These are phyloP conservation scores for Jamesozyma spencerorum DNA, from an alignment of 805 yeast genomes.

Conservation along the genomic window DNA sequence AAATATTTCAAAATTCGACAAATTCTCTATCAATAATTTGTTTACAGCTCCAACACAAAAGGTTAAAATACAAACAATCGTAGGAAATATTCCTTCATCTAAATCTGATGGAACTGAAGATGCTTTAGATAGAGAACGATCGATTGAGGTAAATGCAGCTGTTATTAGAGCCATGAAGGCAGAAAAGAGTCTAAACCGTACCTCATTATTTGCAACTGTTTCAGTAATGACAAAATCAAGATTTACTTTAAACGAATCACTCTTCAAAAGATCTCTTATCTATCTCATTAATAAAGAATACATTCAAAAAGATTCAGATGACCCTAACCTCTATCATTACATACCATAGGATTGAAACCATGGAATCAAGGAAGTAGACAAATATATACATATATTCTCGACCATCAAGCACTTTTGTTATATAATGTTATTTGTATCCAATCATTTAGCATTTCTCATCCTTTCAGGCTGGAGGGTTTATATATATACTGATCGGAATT, in stretches of 20 bases:
- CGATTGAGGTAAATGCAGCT: constrained; percentile 71
- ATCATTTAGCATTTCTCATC: too few species aligned
- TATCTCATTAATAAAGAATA: constrained; percentile 75
- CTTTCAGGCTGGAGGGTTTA: too few species aligned
- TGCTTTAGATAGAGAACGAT: constrained; percentile 53
- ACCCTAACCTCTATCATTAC: constrained; percentile 27
- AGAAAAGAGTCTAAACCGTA: constrained; percentile 50
- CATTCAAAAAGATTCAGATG: constrained; percentile 57
- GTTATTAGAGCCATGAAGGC: constrained; percentile 83
- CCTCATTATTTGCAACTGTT: constrained; percentile 57
- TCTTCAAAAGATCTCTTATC: constrained; percentile 66
- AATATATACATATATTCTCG: too few species aligned
- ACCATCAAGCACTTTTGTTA: too few species aligned
- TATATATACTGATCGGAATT: too few species aligned
- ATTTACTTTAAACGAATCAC: constrained; percentile 58
- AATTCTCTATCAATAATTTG: constrained; percentile 55
- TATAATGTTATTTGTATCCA: too few species aligned
- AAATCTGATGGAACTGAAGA: constrained; percentile 33
- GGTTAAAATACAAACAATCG: constrained; percentile 46
- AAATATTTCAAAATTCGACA: constrained; percentile 54
- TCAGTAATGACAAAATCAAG: constrained; percentile 49
- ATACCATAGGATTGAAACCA: constrained; percentile 2
- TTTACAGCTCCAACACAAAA: constrained; percentile 61
- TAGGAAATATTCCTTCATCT: constrained; percentile 1
- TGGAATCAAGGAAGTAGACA: too few species aligned